Evolutionary conservation across 2,329 filamentous ascomycete species (phyloP), one percentile per base, ranked within the genome.

Genomic region (Neopestalotiopsis clavispora): DNA sequence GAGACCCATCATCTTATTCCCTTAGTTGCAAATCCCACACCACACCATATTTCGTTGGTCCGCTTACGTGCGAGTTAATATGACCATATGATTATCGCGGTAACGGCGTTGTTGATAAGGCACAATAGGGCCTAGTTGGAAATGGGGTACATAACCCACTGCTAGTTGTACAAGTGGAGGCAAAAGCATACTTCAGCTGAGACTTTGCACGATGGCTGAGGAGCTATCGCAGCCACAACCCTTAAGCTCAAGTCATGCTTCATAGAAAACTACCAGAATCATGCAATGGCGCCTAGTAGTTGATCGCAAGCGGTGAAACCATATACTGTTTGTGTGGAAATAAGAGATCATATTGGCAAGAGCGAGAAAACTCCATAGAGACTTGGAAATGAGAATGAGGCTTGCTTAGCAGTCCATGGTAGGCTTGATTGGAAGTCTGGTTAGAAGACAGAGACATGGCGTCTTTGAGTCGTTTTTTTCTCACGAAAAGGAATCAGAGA

Each of bases 191-290:
- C 42, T 49, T 49, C 45, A 52, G 45, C 45, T 52, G 45, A 52
- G 45, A 52, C 45, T 20, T 52, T 52, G 45, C 45, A 17, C 45
- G 45, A 52, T 52, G 45, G 17, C 17, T 17, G 45, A 7, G 7
- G 45, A 52, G 45, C 45, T 52, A 52, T 52, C 45, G n/a, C 45
- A 52, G 45, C 45, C 45, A 52, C 45, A 52, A 52, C 45, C 45
- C 45, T 52, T 17, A 20, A 52, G 45, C 14, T 17, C 20, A 52
- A 52, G 45, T 52, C 45, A 52, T 52, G 45, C 45, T 17, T 20
- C 45, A 17, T 52, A 7, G 45, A 52, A 20, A 20, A 52, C 45
- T n/a, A 17, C 10, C 45, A 52, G 9, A 52, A 52, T 52, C 45
- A 52, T 52, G 45, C 45, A 52, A 52, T 52, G 45, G 45, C 45